A percentile compares a stretch with the other conserved stretches of the same genome.
Conservation (phyloP, 1,139 yeast species). For the Geotrichum histeridarum region DNA sequence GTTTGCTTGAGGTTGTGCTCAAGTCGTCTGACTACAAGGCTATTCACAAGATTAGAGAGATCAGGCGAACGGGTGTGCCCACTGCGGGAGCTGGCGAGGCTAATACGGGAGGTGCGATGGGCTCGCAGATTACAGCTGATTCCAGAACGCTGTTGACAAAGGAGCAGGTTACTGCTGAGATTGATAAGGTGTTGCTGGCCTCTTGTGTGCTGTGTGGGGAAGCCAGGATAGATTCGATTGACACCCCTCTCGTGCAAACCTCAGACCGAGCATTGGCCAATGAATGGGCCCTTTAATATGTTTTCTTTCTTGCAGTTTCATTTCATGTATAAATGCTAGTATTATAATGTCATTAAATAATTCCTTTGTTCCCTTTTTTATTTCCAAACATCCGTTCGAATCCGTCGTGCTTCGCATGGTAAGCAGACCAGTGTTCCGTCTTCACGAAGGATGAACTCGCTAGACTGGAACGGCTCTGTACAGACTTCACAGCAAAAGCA, state of each 20-base stretch:
- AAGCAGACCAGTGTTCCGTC: slow-evolving; percentile 36
- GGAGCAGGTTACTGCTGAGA: slow-evolving; percentile 38
- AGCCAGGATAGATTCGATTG: slow-evolving; percentile 63
- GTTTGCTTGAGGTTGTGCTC: slow-evolving; percentile 58
- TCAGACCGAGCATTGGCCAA: slow-evolving; percentile 17
- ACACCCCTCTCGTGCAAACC: slow-evolving; percentile 43
- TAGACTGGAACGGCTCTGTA: slow-evolving; percentile 28
- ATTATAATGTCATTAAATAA: neutral
- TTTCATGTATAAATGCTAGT: neutral
- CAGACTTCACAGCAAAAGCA: slow-evolving; percentile 38
- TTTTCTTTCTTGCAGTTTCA: neutral
- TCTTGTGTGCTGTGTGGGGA: slow-evolving; percentile 84
- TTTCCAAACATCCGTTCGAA: slow-evolving; percentile 30
- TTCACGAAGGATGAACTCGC: slow-evolving; percentile 34
- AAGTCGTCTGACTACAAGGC: slow-evolving; percentile 64
- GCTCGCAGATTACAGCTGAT: neutral
- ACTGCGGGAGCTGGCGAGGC: slow-evolving; percentile 27
- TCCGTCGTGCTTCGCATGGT: slow-evolving; percentile 30
- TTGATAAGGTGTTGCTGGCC: slow-evolving; percentile 57
- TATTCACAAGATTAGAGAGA: slow-evolving; percentile 54
- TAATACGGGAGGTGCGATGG: slow-evolving; percentile 8
- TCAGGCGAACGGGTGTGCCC: slow-evolving; percentile 38
- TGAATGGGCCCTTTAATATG: slow-evolving; percentile 18
- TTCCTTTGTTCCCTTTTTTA: neutral
- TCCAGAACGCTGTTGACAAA: slow-evolving; percentile 29